phyloP scores from a whole-genome alignment of 176 grass and related monocot species.

The Sorghum bicolor region DNA sequence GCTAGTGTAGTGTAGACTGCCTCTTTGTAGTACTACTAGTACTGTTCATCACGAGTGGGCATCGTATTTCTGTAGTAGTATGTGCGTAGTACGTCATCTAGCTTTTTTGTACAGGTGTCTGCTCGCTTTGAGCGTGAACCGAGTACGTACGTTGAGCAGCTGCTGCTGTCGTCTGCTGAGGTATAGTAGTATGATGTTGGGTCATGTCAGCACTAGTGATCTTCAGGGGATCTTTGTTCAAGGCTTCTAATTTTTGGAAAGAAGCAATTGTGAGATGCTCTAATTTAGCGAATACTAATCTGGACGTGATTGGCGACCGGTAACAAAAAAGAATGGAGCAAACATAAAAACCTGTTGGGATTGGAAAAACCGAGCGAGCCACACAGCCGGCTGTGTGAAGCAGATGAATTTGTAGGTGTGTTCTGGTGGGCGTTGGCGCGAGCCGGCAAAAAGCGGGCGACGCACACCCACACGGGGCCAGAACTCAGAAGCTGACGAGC shows the following conservation, averaged over 20 bases:
- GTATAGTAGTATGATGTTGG: background rate
- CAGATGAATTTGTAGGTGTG: no score
- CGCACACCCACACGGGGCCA: no score
- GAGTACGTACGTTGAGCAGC: background rate
- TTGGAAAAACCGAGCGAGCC: background rate
- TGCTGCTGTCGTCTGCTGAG: background rate
- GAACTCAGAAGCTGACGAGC: background rate
- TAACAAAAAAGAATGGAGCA: background rate
- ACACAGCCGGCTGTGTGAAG: no score
- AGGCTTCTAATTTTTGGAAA: background rate
- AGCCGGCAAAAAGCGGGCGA: no score
- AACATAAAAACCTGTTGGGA: background rate
- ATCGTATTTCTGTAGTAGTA: background rate
- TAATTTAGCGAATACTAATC: no score
- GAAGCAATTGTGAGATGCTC: background rate
- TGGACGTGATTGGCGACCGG: no score
- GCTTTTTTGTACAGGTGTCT: background rate
- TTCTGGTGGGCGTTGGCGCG: no score
- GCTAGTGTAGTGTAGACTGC: no score
- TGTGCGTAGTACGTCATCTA: background rate
- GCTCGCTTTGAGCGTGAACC: background rate
- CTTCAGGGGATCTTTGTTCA: no score
- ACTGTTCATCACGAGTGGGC: background rate
- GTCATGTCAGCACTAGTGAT: background rate
- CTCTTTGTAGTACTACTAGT: no score